These are phyloP conservation scores for Sedum album DNA, from an alignment of 164 flowering plant genomes.

Conservation along the genomic window DNA sequence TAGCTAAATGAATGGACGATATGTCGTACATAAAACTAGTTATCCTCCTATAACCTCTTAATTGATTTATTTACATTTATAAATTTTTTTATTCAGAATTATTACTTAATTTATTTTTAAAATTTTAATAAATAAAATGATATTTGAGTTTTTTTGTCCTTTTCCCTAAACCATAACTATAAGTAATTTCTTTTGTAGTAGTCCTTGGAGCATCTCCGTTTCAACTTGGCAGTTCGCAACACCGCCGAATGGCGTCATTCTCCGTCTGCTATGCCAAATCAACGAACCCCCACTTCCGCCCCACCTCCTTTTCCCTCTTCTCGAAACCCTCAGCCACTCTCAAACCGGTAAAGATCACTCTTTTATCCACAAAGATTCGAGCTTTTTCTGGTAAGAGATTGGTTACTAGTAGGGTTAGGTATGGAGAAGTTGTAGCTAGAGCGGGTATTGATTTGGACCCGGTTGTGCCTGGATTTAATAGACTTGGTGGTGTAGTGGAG, in stretches of 20 bases:
- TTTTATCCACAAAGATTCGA: neutral
- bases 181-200: too few species aligned
- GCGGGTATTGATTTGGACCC: conserved; percentile 35
- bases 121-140: too few species aligned
- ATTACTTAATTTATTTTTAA: too few species aligned
- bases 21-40: too few species aligned
- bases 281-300: neutral
- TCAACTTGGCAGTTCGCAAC: neutral
- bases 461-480: conserved; percentile 22
- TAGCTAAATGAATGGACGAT: too few species aligned
- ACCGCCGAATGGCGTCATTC: neutral
- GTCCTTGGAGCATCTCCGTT: neutral
- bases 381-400: neutral
- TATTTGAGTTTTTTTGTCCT: too few species aligned
- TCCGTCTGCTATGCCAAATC: neutral
- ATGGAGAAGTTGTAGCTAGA: conserved; percentile 12
- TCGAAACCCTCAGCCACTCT: neutral
- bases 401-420: neutral
- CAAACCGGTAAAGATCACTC: neutral
- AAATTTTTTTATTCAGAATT: too few species aligned
- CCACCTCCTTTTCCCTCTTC: neutral
- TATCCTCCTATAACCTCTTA: too few species aligned
- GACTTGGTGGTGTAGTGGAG: conserved; percentile 61
- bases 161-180: too few species aligned
- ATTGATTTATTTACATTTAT: too few species aligned